Conservation (phyloP, 2,329 filamentous ascomycete genomes). For the Graphilbum sp. region DNA sequence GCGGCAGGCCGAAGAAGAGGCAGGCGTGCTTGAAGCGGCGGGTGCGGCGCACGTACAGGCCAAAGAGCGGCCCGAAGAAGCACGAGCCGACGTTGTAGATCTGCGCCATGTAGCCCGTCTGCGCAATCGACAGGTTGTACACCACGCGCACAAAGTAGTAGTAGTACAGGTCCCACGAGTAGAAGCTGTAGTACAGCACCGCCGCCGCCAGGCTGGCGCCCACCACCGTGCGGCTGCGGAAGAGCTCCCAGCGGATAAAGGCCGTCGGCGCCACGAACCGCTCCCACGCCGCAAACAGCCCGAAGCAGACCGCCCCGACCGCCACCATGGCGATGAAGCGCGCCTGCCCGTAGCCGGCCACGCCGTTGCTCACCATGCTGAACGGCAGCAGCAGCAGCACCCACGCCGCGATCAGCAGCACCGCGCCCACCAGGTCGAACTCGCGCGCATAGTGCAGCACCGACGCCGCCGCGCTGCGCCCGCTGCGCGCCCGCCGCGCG, state of each 20-base stretch:
- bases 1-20: slow-evolving; percentile 28
- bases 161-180: slow-evolving; percentile 13
- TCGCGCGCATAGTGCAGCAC: slow-evolving; percentile 38
- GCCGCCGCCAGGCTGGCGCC: slow-evolving; percentile 8
- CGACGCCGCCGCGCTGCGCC: slow-evolving; percentile 29
- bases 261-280: slow-evolving; percentile 19
- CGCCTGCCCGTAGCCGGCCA: slow-evolving; percentile 22
- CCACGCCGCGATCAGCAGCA: slow-evolving; percentile 44
- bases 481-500: slow-evolving; percentile 19
- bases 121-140: slow-evolving; percentile 10
- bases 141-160: slow-evolving; percentile 12
- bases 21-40: slow-evolving; percentile 29
- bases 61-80: slow-evolving; percentile 27
- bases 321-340: slow-evolving; percentile 25
- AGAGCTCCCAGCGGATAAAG: slow-evolving; percentile 27
- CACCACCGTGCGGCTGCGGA: slow-evolving; percentile 30
- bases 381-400: slow-evolving; percentile 55
- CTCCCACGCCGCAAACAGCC: slow-evolving; percentile 23
- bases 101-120: slow-evolving; percentile 11
- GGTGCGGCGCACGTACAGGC: slow-evolving; percentile 29
- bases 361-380: slow-evolving; percentile 31
- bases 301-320: slow-evolving; percentile 20
- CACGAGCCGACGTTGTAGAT: slow-evolving; percentile 17
- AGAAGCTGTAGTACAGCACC: slow-evolving; percentile 11
- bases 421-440: slow-evolving; percentile 46